phyloP scores from a whole-genome alignment of 1,139 yeast genomes.

The Chernovozyma sophiae-reginae region DNA sequence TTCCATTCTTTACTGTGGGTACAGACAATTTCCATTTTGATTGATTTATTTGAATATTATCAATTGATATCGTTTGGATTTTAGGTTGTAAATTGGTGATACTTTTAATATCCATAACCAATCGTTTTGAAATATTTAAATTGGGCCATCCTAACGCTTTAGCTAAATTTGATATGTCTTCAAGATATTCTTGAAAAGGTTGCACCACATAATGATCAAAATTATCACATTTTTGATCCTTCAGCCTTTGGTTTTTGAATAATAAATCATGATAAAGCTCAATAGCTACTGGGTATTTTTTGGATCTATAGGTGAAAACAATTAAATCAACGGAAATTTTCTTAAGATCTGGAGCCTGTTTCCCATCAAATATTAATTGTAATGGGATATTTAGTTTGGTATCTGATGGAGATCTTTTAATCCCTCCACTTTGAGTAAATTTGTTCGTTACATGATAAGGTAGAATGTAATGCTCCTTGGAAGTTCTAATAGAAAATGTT shows the following conservation, averaged over 20 bases:
- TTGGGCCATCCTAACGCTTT: slow-evolving; percentile 19
- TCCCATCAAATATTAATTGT: slow-evolving; percentile 8
- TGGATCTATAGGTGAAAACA: slow-evolving; percentile 22
- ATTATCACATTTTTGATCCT: slow-evolving; percentile 11
- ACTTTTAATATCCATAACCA: slow-evolving; percentile 23
- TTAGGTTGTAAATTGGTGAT: slow-evolving; percentile 24
- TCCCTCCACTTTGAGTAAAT: neutral
- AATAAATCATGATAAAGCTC: slow-evolving; percentile 29
- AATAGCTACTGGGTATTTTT: slow-evolving; percentile 22
- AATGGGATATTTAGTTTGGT: slow-evolving; percentile 10
- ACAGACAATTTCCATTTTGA: neutral
- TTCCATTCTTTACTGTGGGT: neutral
- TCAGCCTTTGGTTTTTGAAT: slow-evolving; percentile 10
- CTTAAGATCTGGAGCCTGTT: slow-evolving; percentile 20
- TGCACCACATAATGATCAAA: slow-evolving; percentile 23
- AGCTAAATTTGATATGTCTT: slow-evolving; percentile 16
- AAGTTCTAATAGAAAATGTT: slow-evolving; percentile 14
- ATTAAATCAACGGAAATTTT: slow-evolving; percentile 19
- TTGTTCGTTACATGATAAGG: neutral
- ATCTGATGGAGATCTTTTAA: neutral
- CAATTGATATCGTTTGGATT: slow-evolving; percentile 16
- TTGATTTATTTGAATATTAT: slow-evolving; percentile 1
- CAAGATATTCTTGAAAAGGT: slow-evolving; percentile 20
- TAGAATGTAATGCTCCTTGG: slow-evolving; percentile 13
- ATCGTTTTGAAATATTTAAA: slow-evolving; percentile 20